Conservation (phyloP, 2,329 filamentous ascomycete species). For the Fusarium siculi region DNA sequence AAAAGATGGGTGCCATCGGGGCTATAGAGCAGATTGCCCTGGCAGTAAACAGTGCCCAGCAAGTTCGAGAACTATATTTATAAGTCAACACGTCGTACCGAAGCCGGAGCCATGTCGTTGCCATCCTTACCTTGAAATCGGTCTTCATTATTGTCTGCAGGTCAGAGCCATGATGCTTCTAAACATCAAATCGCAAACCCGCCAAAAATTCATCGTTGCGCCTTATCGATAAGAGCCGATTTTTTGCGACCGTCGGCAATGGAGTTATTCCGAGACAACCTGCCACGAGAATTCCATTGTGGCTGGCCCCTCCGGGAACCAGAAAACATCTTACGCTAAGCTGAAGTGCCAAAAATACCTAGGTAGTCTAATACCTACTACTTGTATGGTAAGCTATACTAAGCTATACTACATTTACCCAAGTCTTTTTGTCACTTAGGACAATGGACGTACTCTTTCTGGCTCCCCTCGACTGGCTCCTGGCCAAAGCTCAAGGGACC, state of each 20-base stretch:
- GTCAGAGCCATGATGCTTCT: slow-evolving; percentile 52
- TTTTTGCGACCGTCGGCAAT: slow-evolving; percentile 48
- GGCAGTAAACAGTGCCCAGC: slow-evolving; percentile 96
- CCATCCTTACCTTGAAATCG: slow-evolving; percentile 85
- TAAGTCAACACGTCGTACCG: background rate
- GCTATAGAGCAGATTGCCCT: slow-evolving; percentile 96
- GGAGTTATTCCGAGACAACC: slow-evolving; percentile 48
- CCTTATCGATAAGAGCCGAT: slow-evolving; percentile 51
- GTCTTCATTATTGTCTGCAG: slow-evolving; percentile 87
- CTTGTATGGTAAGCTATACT: rapidly evolving
- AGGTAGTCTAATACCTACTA: background rate
- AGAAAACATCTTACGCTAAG: background rate
- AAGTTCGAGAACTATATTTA: slow-evolving; percentile 88
- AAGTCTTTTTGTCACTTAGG: background rate
- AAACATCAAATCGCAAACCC: slow-evolving; percentile 38
- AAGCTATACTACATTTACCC: rapidly evolving
- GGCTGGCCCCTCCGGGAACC: slow-evolving; percentile 5
- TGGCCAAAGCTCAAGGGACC: slow-evolving; percentile 37
- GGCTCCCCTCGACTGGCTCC: slow-evolving; percentile 30
- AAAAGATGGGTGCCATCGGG: slow-evolving; percentile 95
- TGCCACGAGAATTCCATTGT: slow-evolving; percentile 22
- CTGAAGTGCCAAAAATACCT: background rate
- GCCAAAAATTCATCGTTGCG: slow-evolving; percentile 47
- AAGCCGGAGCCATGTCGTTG: background rate
- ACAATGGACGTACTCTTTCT: background rate